A percentile compares a stretch with the other conserved stretches of the same genome.
Evolutionary conservation across 176 grass and related monocot genomes (phyloP).

Genomic region (Tuctoria greenei): DNA sequence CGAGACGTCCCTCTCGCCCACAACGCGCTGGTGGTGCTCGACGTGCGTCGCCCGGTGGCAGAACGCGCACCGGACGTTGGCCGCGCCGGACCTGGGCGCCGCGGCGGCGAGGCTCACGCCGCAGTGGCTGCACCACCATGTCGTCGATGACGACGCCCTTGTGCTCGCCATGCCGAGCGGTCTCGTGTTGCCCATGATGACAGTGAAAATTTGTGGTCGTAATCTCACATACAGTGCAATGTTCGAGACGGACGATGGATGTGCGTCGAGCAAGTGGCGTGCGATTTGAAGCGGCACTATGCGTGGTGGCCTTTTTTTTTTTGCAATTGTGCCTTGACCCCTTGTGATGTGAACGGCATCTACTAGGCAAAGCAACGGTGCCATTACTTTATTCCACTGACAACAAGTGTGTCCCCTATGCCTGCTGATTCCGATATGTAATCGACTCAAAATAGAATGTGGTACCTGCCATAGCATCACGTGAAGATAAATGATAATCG

Average conservation of each 20-base stretch:
- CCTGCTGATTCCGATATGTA: slow-evolving; percentile 1
- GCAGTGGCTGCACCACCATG: slow-evolving; percentile 52
- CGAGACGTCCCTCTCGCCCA: neutral
- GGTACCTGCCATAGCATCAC: slow-evolving; percentile 20
- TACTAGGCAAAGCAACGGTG: neutral
- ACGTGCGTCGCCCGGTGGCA: slow-evolving; percentile 44
- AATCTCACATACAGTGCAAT: neutral
- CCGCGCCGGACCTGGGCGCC: slow-evolving; percentile 21
- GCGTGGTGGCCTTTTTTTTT: neutral
- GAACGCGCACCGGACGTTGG: slow-evolving; percentile 43
- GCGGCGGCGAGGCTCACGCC: slow-evolving; percentile 21
- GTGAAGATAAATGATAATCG: neutral
- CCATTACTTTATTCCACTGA: slow-evolving; percentile 32
- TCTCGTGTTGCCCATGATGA: slow-evolving; percentile 37
- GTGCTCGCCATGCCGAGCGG: slow-evolving; percentile 31
- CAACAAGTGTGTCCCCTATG: neutral
- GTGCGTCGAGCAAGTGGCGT: neutral
- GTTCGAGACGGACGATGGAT: neutral
- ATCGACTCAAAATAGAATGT: neutral
- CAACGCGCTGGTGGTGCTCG: slow-evolving; percentile 24
- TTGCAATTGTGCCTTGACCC: slow-evolving; percentile 1
- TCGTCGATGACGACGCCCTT: neutral
- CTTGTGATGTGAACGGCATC: neutral
- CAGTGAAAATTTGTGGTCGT: neutral
- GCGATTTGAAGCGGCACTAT: neutral